Percentiles rank a stretch among this genome's conserved stretches.
These are phyloP conservation scores for Leishmania martiniquensis DNA, from an alignment of 208 protist species.

Conservation along the genomic window DNA sequence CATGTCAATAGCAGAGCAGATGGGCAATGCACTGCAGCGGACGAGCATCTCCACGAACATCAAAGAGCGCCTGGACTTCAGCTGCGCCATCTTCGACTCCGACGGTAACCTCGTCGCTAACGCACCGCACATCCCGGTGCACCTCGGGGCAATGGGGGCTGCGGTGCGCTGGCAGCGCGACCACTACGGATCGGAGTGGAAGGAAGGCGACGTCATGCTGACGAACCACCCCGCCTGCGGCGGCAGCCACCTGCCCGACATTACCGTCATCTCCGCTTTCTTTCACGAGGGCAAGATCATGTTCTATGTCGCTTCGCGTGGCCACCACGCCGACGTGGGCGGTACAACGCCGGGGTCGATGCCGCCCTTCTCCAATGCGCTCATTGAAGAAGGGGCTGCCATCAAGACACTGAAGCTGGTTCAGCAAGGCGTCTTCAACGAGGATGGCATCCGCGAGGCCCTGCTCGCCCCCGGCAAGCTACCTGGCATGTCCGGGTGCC, in stretches of 20 bases:
- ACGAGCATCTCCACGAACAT: conserved; percentile 97
- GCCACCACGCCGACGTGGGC: conserved; percentile 97
- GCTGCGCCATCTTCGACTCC: conserved; percentile 88
- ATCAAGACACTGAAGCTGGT: conserved; percentile 95
- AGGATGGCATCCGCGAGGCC: conserved; percentile 82
- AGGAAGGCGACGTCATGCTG: conserved; percentile 93
- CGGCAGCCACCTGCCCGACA: conserved; percentile 96
- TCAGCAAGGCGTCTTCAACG: conserved; percentile 81
- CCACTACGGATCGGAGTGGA: conserved; percentile 59
- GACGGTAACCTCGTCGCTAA: conserved; percentile 96
- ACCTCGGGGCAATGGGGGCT: conserved; percentile 95
- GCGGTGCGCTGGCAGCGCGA: conserved; percentile 88
- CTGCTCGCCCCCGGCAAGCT: conserved; percentile 79
- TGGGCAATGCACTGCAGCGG: conserved; percentile 95
- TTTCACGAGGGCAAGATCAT: conserved; percentile 57
- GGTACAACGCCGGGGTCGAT: conserved; percentile 95
- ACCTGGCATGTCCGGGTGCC: conserved; percentile 66
- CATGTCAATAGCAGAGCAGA: conserved; percentile 98
- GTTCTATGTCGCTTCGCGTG: conserved; percentile 95
- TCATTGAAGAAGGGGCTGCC: conserved; percentile 93
- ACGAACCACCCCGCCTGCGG: conserved; percentile 95
- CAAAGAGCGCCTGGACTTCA: conserved; percentile 95
- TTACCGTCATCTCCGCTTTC: conserved; percentile 96
- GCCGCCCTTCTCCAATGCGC: conserved; percentile 93
- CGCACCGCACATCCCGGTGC: conserved; percentile 96